Evolutionary conservation across 495 filamentous ascomycete genomes (phyloP), one percentile per base, ranked within the genome.

Genomic region (Cercophora sp.): DNA sequence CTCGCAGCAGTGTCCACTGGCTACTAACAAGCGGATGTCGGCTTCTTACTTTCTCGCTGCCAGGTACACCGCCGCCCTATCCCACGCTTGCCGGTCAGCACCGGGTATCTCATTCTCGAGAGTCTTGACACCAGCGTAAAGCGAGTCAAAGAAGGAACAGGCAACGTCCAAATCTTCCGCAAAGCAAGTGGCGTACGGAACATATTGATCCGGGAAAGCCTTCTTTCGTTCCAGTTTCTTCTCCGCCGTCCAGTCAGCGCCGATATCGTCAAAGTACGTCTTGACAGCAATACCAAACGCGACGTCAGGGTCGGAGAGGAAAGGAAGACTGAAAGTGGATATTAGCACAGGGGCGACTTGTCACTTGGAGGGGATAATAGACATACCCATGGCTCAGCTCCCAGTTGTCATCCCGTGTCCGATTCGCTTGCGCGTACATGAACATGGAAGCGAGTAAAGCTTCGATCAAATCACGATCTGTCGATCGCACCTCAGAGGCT

Each of bases 281-380:
- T 94, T 91, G 20, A 93, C 87, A 3, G 90, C 90, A 61, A 97
- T 93, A 15, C 89, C 91, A 24, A 94, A 77, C 31, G 83, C 88
- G 35, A 89, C 87, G 58, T 94, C 89, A 36, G 88, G 85, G 60
- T 93, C 86, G 13, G 81, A 78, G 51, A 86, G 81, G 63, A 99
- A 94, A 8, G 94, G 93, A 23, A 99, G 76, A 36, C 88, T 96
- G 43, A 43, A 3, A 19, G 31, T n/a, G 11, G 22, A 19, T 29
- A 11, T 37, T 9, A 19, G 58, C 77, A 47, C 44, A 48, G 5
- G 29, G 42, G 35, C 18, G n/a, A 3, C 9, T 15, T 15, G 3
- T 15, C 19, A 10, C 34, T 18, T 48, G 13, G 5, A 23, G 3
- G 31, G 24, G 43, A 20, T 3, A 9, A 1, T 3, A 8, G 29